phyloP scores from a whole-genome alignment of 331 rosid species.

The Dryas integrifolia region DNA sequence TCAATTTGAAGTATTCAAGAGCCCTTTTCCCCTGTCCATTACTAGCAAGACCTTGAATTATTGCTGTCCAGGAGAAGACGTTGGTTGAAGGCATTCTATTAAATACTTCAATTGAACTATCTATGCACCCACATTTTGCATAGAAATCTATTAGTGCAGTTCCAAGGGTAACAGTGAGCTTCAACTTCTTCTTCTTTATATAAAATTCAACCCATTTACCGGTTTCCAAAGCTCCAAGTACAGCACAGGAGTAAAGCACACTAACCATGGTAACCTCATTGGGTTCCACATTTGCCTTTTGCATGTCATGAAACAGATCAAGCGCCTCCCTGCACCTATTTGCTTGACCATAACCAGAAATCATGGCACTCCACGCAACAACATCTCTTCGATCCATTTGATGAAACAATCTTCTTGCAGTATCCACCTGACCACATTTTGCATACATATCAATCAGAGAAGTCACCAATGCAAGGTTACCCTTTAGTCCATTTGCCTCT shows the following conservation, averaged over 20 bases:
- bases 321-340: slow-evolving; percentile 58
- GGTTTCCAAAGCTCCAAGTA: slow-evolving; percentile 57
- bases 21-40: slow-evolving; percentile 56
- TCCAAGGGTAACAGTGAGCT: slow-evolving; percentile 61
- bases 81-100: slow-evolving; percentile 39
- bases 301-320: slow-evolving; percentile 55
- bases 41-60: slow-evolving; percentile 65
- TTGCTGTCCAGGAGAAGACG: slow-evolving; percentile 56
- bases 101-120: slow-evolving; percentile 52
- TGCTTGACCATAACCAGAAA: slow-evolving; percentile 59
- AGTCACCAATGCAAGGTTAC: slow-evolving; percentile 44
- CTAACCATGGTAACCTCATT: slow-evolving; percentile 70
- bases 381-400: slow-evolving; percentile 50
- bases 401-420: slow-evolving; percentile 46
- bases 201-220: slow-evolving; percentile 68
- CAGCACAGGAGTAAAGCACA: slow-evolving; percentile 52
- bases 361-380: slow-evolving; percentile 67
- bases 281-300: slow-evolving; percentile 47
- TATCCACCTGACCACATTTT: slow-evolving; percentile 55
- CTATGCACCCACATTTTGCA: slow-evolving; percentile 54
- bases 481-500: slow-evolving; percentile 34
- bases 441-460: slow-evolving; percentile 59
- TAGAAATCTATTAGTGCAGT: slow-evolving; percentile 62
- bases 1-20: slow-evolving; percentile 43
- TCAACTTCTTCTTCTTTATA: slow-evolving; percentile 51